Evolutionary conservation across 108 stramenopile species (phyloP).

Genomic region (Heterococcus sp.): DNA sequence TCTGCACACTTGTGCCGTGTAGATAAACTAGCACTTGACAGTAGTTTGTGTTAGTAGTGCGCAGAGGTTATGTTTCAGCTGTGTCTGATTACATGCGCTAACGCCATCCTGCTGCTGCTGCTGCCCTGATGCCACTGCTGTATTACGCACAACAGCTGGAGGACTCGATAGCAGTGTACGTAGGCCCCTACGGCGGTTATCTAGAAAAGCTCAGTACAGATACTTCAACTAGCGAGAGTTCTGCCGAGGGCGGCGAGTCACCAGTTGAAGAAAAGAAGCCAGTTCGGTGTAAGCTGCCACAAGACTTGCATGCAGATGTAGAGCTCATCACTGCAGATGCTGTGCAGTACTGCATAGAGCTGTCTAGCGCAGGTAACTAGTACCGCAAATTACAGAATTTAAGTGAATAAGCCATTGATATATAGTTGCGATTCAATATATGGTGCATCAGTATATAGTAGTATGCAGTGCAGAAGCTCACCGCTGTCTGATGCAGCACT

Average conservation of each 20-base stretch:
- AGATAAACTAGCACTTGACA: neutral
- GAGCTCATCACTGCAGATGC: neutral
- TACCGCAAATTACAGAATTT: neutral
- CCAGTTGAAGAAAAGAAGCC: neutral
- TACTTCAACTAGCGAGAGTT: neutral
- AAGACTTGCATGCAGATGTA: conserved; percentile 1
- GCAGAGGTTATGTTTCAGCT: too few species aligned
- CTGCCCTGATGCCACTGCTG: too few species aligned
- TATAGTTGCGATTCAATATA: too few species aligned
- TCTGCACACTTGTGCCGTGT: neutral
- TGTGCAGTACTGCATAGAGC: neutral
- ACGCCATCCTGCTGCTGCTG: too few species aligned
- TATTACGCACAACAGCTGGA: conserved; percentile 1
- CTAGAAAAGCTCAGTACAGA: neutral
- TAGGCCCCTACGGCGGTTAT: conserved; percentile 41
- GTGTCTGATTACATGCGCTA: too few species aligned
- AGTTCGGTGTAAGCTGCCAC: neutral
- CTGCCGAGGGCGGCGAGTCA: neutral
- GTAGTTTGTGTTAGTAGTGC: neutral
- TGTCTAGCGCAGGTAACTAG: neutral
- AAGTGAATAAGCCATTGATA: neutral
- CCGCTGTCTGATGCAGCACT: too few species aligned
- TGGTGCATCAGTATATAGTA: too few species aligned
- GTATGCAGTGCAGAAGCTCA: too few species aligned
- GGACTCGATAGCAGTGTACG: conserved; percentile 4